Percentiles rank a stretch among this genome's conserved stretches.
These are phyloP conservation scores for Suhomyces panamericanus DNA, from an alignment of 1,139 yeast species.

Conservation along the genomic window DNA sequence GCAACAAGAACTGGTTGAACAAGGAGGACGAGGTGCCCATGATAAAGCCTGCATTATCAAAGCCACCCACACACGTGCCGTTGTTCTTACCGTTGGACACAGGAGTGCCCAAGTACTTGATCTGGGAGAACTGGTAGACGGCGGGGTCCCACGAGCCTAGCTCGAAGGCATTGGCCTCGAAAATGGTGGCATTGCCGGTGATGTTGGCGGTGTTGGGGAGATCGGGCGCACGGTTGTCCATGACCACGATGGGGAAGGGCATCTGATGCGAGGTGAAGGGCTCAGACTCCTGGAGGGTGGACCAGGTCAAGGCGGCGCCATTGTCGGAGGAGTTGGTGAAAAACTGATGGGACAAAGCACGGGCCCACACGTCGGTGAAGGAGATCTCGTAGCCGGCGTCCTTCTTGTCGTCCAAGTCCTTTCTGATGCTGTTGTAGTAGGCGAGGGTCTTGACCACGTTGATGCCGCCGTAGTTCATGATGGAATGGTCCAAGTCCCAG, in stretches of 20 bases:
- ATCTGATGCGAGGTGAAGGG: constrained; percentile 59
- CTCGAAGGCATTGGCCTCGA: constrained; percentile 81
- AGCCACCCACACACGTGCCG: constrained; percentile 33
- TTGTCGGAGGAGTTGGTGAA: constrained; percentile 56
- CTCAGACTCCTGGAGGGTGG: constrained; percentile 54
- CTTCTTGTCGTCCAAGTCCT: constrained; percentile 58
- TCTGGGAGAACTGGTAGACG: constrained; percentile 62
- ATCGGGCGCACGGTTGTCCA: constrained; percentile 74
- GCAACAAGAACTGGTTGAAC: constrained; percentile 32
- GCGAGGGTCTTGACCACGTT: constrained; percentile 56
- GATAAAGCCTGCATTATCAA: constrained; percentile 46
- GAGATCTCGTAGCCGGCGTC: constrained; percentile 78
- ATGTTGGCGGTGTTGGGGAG: constrained; percentile 38
- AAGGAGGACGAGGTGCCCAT: constrained; percentile 49
- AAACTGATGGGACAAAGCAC: constrained; percentile 77
- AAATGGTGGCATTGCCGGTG: constrained; percentile 62
- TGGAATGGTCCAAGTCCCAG: constrained; percentile 70
- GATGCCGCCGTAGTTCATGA: constrained; percentile 69
- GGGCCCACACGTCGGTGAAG: constrained; percentile 93
- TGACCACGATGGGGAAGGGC: constrained; percentile 83
- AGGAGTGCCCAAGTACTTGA: constrained; percentile 73
- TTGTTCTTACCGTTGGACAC: constrained; percentile 51
- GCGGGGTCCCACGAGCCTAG: constrained; percentile 90
- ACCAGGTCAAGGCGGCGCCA: constrained; percentile 67
- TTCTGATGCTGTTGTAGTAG: constrained; percentile 55